These are phyloP conservation scores for Boletus tomentosulus DNA, from an alignment of 768 basidiomycete genomes.

Conservation along the genomic window DNA sequence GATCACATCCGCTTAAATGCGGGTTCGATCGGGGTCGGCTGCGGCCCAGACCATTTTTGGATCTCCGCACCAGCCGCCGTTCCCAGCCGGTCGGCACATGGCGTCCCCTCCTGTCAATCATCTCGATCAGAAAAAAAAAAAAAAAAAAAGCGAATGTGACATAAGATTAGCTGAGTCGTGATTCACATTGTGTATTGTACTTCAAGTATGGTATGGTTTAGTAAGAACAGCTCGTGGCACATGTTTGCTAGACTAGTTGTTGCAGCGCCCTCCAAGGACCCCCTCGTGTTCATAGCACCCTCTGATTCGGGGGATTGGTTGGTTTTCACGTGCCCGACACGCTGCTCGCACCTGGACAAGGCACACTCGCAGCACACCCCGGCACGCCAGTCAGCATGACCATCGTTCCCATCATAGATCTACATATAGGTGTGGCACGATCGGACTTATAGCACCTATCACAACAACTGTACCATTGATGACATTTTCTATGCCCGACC, in stretches of 20 bases:
- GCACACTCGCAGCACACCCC: conserved; percentile 14
- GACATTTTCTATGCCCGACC: conserved; percentile 24
- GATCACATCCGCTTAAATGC: conserved; percentile 31
- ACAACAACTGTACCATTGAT: conserved; percentile 4
- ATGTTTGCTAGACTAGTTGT: neutral
- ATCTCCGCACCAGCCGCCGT: conserved; percentile 32
- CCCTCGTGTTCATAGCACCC: conserved; percentile 27
- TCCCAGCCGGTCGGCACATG: conserved; percentile 17
- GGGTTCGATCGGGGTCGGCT: conserved; percentile 37
- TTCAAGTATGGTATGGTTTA: neutral
- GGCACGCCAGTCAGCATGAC: conserved; percentile 12
- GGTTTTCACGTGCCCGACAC: conserved; percentile 28
- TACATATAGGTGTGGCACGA: conserved; percentile 4
- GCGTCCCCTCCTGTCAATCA: conserved; percentile 14
- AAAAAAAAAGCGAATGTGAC: neutral
- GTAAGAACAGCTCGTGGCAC: neutral
- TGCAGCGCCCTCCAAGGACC: conserved; percentile 14
- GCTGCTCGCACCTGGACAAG: conserved; percentile 24
- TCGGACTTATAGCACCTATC: conserved; percentile 17
- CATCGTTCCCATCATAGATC: conserved; percentile 13
- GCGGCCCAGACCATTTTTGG: conserved; percentile 33
- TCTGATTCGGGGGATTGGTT: conserved; percentile 25
- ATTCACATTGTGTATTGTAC: neutral
- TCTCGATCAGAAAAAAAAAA: conserved; percentile 13
- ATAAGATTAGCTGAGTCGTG: neutral